These are phyloP conservation scores for Claviceps sp. DNA, from an alignment of 2,329 filamentous ascomycete species.

Conservation along the genomic window DNA sequence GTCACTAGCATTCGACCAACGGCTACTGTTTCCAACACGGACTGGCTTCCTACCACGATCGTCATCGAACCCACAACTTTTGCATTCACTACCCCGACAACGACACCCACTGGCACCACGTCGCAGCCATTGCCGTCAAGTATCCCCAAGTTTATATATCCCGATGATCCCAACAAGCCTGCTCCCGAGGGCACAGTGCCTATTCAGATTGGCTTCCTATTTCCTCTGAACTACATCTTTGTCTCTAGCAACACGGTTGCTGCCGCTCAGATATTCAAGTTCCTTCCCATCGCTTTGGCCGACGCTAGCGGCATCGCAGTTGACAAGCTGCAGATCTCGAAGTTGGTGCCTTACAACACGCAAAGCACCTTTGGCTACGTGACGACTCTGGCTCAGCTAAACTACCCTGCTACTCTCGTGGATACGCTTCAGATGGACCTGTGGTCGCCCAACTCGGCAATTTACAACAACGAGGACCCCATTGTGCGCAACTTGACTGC, in stretches of 20 bases:
- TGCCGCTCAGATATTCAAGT: constrained; percentile 73
- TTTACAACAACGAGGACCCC: constrained; percentile 58
- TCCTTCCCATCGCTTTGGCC: constrained; percentile 57
- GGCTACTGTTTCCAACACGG: constrained; percentile 29
- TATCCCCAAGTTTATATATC: constrained; percentile 64
- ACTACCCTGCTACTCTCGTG: constrained; percentile 60
- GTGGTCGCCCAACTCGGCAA: constrained; percentile 52
- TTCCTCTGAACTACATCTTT: constrained; percentile 71
- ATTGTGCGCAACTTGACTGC: constrained; percentile 61
- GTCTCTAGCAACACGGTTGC: constrained; percentile 59
- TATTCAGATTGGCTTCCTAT: constrained; percentile 76
- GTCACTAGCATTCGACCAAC: constrained; percentile 29
- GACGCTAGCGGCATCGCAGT: constrained; percentile 45
- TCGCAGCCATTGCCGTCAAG: constrained; percentile 46
- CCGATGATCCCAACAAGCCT: constrained; percentile 39
- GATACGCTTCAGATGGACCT: constrained; percentile 55
- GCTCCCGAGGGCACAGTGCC: constrained; percentile 52
- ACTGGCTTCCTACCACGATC: constrained; percentile 47
- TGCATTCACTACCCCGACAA: constrained; percentile 18
- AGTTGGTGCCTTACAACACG: constrained; percentile 66
- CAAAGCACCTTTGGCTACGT: constrained; percentile 56
- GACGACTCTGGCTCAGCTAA: constrained; percentile 57
- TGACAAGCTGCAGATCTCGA: constrained; percentile 50
- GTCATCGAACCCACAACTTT: constrained; percentile 35
- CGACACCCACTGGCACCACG: constrained; percentile 26